A percentile compares a stretch with the other conserved stretches of the same genome.
These are phyloP conservation scores for Achaetomium macrosporum DNA, from an alignment of 2,329 filamentous ascomycete species.

Conservation along the genomic window DNA sequence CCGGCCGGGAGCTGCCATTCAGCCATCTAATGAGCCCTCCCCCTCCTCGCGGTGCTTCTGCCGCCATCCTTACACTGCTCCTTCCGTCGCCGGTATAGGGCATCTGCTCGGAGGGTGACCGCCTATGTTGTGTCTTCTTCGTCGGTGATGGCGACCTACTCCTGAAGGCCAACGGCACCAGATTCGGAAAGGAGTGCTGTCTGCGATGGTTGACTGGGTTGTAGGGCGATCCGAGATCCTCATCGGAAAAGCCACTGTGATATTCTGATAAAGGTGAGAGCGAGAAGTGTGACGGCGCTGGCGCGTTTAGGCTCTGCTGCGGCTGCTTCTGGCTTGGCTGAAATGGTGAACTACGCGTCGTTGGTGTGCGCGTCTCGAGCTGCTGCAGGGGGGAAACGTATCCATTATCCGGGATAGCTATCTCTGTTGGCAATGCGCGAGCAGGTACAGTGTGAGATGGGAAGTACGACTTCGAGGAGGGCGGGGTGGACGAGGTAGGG, in stretches of 20 bases:
- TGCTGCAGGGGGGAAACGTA: conserved; percentile 20
- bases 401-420: conserved; percentile 17
- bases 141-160: conserved; percentile 29
- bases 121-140: conserved; percentile 20
- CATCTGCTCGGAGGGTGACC: conserved; percentile 32
- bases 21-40: conserved; percentile 32
- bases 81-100: conserved; percentile 39
- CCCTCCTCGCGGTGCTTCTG: conserved; percentile 25
- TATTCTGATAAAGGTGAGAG: conserved; percentile 30
- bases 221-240: conserved; percentile 21
- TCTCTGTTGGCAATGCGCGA: conserved; percentile 17
- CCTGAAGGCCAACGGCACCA: conserved; percentile 28
- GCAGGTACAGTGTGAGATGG: conserved; percentile 14
- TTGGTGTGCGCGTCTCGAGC: conserved; percentile 18
- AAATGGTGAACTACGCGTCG: conserved; percentile 10
- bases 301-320: conserved; percentile 17
- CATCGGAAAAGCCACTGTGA: conserved; percentile 30
- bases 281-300: conserved; percentile 20
- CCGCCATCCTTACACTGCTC: conserved; percentile 19
- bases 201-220: conserved; percentile 28
- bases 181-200: conserved; percentile 34
- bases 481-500: conserved; percentile 25
- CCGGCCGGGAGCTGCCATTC: conserved; percentile 26
- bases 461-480: conserved; percentile 21
- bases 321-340: conserved; percentile 12